Evolutionary conservation across 202 grass and related monocot species (phyloP).

Genomic region (Panicum virgatum): DNA sequence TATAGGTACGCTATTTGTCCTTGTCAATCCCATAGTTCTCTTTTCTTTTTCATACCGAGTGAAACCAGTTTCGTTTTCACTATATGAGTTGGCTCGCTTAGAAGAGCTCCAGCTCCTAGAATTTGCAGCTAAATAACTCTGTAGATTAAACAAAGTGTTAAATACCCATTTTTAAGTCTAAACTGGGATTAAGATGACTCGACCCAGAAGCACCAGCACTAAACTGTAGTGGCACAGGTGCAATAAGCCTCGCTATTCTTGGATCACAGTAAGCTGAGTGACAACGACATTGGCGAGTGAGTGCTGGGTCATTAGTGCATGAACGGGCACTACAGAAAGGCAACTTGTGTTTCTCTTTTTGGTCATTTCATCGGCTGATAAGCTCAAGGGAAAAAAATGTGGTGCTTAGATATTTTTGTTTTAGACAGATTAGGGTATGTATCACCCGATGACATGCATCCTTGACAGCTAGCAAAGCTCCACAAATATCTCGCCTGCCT

Average conservation of each 20-base stretch:
- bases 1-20: background rate
- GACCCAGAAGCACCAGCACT: background rate
- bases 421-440: background rate
- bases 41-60: background rate
- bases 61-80: background rate
- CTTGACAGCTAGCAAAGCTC: background rate
- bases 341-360: background rate
- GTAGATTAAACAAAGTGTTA: background rate
- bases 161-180: background rate
- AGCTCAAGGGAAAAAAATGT: background rate
- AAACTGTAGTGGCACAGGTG: background rate
- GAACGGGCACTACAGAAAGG: background rate
- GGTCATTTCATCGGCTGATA: background rate
- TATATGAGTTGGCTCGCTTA: background rate
- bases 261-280: background rate
- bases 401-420: background rate
- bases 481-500: slow-evolving; percentile 27
- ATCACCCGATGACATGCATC: background rate
- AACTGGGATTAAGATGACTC: background rate
- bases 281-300: background rate
- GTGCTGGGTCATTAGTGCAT: background rate
- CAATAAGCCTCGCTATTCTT: too few relatives aligned
- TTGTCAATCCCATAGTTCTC: background rate
- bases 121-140: background rate
- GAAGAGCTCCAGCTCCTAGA: background rate